Base-by-base conservation (phyloP, 768 basidiomycete genomes). In the Exsudoporus frostii region DNA sequence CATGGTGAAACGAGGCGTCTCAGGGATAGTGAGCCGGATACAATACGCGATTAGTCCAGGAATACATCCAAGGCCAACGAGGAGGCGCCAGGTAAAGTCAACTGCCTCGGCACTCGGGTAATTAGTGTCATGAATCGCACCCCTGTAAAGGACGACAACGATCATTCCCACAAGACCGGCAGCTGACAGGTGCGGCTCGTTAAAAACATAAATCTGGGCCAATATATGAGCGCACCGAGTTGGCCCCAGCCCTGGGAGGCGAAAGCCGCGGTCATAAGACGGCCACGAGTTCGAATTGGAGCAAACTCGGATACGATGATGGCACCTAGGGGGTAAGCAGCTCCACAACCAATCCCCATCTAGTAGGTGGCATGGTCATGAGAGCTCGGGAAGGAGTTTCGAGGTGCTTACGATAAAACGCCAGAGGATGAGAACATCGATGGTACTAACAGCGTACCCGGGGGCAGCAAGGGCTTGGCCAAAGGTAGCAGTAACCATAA, bases 221-320 rank as follows among this genome's bases (percentile, higher is more conserved):
- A 39, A 43, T 15, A 5, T 25, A 29, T 24, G 36, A 38, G 72
- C 80, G 59, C 53, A 86, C 87, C 65, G 57, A 92, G 82, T 69
- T 93, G 86, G 36, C 92, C 93, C 86, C 88, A 94, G n/a, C 92
- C 93, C 58, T 94, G 92, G 37, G 77, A 70, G 0, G 92, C 83
- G 56, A 93, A 94, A 3, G 92, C 89, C 1, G 85, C 88, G 4
- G 87, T 86, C 90, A 96, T 92, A 73, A 96, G 82, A 13, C 91
- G 78, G 19, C 93, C 93, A 52, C 92, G 83, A 45, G 80, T 84
- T 41, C 79, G 79, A 29, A 81, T 85, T 0, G 89, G 77, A 10
- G 92, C 84, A 63, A 93, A 94, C 66, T 96, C 92, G 9, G 88
- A 92, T n/a, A 90, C 84, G 62, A 94, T 92, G 62, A 90, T 83